phyloP scores from a whole-genome alignment of 768 basidiomycete genomes.

The Hericium erinaceus region DNA sequence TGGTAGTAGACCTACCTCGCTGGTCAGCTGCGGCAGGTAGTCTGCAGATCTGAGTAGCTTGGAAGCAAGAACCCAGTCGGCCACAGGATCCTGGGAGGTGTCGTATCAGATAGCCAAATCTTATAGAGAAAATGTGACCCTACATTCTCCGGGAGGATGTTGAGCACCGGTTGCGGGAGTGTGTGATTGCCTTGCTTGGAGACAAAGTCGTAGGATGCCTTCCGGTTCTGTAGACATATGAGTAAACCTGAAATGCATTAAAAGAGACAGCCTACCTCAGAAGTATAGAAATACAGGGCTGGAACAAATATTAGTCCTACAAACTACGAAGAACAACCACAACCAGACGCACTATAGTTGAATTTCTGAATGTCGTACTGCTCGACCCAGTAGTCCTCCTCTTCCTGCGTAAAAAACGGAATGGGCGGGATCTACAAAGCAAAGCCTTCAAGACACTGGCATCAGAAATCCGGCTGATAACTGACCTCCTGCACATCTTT shows the following conservation, averaged over 20 bases:
- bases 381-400: constrained; percentile 66
- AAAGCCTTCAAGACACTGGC: neutral
- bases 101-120: too few relatives aligned
- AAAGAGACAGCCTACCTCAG: constrained; percentile 28
- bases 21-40: constrained; percentile 27
- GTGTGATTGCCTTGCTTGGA: constrained; percentile 34
- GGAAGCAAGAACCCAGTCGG: constrained; percentile 30
- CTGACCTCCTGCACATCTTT: constrained; percentile 18
- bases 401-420: constrained; percentile 47
- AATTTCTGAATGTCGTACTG: constrained; percentile 53
- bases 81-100: constrained; percentile 31
- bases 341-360: constrained; percentile 40
- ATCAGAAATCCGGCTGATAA: neutral
- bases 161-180: constrained; percentile 31
- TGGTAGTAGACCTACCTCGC: constrained; percentile 20
- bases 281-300: constrained; percentile 63
- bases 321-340: neutral
- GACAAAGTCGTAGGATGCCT: constrained; percentile 27
- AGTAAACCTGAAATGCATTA: neutral
- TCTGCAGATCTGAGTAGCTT: constrained; percentile 18
- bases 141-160: constrained; percentile 31
- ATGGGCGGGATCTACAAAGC: constrained; percentile 45
- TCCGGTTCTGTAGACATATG: constrained; percentile 27
- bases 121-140: constrained; percentile 2
- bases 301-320: neutral